Evolutionary conservation across 2,329 filamentous ascomycete species (phyloP), one percentile per base, ranked within the genome.

Genomic region (Canariomyces notabilis): DNA sequence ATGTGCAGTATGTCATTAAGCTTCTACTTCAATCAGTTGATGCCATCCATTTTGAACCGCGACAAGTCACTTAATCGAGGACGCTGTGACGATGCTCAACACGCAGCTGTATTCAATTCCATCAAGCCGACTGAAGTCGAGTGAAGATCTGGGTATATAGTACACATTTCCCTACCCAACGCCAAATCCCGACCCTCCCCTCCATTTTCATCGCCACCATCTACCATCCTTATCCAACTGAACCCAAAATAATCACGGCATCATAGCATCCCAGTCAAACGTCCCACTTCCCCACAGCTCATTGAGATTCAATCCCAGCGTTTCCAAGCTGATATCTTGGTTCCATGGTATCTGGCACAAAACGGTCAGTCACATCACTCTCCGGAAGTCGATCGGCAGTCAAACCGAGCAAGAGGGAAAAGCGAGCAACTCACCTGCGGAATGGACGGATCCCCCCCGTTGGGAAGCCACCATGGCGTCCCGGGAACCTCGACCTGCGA

Each of bases 271-370:
- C 54, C 54, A 57, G 15, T 59, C 58, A 53, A 57, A 59, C 2
- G 33, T 50, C 11, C 53, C 52, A 45, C 75, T 74, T 33, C 73
- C 75, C 75, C 75, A 79, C 43, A 79, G 64, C 52, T 78, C 75
- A 49, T 77, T 76, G 41, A 79, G 59, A 51, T 77, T 76, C 44
- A 75, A 66, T 3, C 75, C 75, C 39, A 78, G 61, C 35, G 75
- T 62, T 56, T 77, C 75, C 40, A 78, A 68, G 54, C 70, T 77
- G 49, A 75, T 74, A 46, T 78, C 75, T 22, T 75, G 69, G 52
- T 76, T 76, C 37, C 74, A 70, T 0, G 61, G 58, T 32, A 63
- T 54, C 54, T 67, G 61, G 37, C 20, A 23, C n/a, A 31, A 43
- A 12, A 15, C 23, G 16, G 62, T 65, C 53, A 67, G 66, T n/a